Conservation (phyloP, 495 filamentous ascomycete genomes). For the Podospora comata region DNA sequence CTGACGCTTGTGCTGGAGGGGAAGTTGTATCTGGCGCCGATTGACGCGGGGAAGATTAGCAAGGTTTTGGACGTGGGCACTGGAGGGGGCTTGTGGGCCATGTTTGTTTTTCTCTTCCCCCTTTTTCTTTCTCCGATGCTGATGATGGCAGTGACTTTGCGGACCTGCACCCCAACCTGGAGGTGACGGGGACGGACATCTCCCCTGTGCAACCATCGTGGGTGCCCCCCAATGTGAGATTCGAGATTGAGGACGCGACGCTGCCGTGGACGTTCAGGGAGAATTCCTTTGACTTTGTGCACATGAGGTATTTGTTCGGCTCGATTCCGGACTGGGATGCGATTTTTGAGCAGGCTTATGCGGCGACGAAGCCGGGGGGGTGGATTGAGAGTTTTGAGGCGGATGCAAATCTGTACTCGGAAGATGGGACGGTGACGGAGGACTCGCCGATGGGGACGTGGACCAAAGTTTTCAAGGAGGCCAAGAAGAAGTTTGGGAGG, state of each 20-base stretch:
- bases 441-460: conserved; percentile 36
- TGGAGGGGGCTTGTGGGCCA: conserved; percentile 35
- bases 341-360: conserved; percentile 36
- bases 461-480: conserved; percentile 28
- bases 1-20: conserved; percentile 37
- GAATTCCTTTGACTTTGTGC: conserved; percentile 61
- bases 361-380: conserved; percentile 39
- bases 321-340: conserved; percentile 55
- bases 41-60: conserved; percentile 25
- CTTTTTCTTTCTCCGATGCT: background rate
- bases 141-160: conserved; percentile 24
- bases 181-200: conserved; percentile 63
- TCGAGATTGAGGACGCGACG: conserved; percentile 56
- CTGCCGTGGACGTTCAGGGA: conserved; percentile 48
- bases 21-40: conserved; percentile 39
- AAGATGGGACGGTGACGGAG: conserved; percentile 25
- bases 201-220: conserved; percentile 53
- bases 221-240: conserved; percentile 49
- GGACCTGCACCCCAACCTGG: conserved; percentile 49
- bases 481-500: conserved; percentile 21
- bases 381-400: conserved; percentile 29
- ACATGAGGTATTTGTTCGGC: conserved; percentile 55
- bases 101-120: conserved; percentile 29
- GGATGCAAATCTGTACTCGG: conserved; percentile 22
- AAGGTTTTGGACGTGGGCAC: conserved; percentile 29